A percentile compares a stretch with the other conserved stretches of the same genome.
Conservation (phyloP, 1,284 basidiomycete species). For the Ceratobasidium theobromae region DNA sequence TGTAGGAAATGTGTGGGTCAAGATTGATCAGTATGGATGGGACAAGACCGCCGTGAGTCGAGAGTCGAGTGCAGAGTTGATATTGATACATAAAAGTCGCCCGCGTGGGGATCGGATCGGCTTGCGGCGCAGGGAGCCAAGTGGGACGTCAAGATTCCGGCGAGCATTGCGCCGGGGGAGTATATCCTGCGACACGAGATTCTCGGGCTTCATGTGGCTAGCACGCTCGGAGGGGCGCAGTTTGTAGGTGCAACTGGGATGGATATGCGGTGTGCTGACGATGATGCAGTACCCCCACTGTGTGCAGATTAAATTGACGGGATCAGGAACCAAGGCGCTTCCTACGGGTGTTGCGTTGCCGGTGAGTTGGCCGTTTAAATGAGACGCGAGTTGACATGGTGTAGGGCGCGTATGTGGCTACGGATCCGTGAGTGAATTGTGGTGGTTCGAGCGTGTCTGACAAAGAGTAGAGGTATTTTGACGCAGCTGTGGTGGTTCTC, state of each 20-base stretch:
- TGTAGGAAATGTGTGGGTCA: conserved; percentile 25
- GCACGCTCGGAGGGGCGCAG: conserved; percentile 9
- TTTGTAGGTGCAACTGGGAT: conserved; percentile 14
- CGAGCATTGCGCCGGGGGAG: conserved; percentile 5
- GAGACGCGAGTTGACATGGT: not conserved
- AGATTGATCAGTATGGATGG: conserved; percentile 30
- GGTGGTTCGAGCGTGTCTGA: not conserved
- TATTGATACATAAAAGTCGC: not conserved
- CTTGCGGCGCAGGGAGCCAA: conserved; percentile 19
- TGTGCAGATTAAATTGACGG: conserved; percentile 15
- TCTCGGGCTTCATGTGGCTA: conserved; percentile 12
- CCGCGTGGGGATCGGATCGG: not conserved
- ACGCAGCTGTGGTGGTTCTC: conserved; percentile 28
- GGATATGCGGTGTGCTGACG: not conserved
- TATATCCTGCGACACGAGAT: conserved; percentile 21
- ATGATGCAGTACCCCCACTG: conserved; percentile 19
- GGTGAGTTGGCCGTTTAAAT: conserved; percentile 1
- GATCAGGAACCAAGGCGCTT: conserved; percentile 24
- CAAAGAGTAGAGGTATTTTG: not conserved
- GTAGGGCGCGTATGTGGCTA: conserved; percentile 13
- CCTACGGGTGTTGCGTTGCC: conserved; percentile 22
- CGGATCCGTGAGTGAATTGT: conserved; percentile 10
- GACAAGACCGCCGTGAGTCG: conserved; percentile 21
- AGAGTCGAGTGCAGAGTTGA: not conserved
- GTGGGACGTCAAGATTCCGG: conserved; percentile 22